These are phyloP conservation scores for Heliamphora pulchella DNA, from an alignment of 179 eudicot species.

Conservation along the genomic window DNA sequence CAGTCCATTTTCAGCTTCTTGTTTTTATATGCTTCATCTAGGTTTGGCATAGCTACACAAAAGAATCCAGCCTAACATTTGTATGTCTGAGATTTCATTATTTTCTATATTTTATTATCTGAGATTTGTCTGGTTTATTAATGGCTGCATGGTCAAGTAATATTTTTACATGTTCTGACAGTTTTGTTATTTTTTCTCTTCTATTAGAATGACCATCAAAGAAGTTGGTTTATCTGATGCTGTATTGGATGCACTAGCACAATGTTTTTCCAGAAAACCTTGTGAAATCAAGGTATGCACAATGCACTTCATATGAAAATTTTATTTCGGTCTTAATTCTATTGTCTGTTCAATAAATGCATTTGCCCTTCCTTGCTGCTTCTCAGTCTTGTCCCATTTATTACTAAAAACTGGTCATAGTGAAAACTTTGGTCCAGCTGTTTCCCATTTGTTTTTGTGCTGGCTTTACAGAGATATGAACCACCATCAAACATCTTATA, in stretches of 20 bases:
- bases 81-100: not conserved
- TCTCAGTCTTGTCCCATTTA: conserved; percentile 13
- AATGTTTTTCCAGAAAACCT: conserved; percentile 69
- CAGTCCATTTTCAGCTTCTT: not conserved
- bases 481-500: conserved; percentile 80
- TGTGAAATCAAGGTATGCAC: conserved; percentile 64
- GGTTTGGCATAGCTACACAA: not conserved
- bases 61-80: not conserved
- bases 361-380: conserved; percentile 13
- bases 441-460: conserved; percentile 71
- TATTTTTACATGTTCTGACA: conserved; percentile 8
- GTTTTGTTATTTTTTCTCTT: not conserved
- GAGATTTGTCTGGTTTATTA: not conserved
- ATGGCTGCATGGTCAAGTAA: not conserved
- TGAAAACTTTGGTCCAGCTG: conserved; percentile 69
- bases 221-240: conserved; percentile 70
- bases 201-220: conserved; percentile 58
- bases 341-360: not conserved
- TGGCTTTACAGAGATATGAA: conserved; percentile 84
- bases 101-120: not conserved
- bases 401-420: conserved; percentile 45
- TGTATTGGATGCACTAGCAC: conserved; percentile 65
- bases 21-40: not conserved
- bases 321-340: not conserved
- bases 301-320: conserved; percentile 15